A percentile compares a stretch with the other conserved stretches of the same genome.
Evolutionary conservation across 208 protist species (phyloP).

Genomic region (Leishmania braziliensis): DNA sequence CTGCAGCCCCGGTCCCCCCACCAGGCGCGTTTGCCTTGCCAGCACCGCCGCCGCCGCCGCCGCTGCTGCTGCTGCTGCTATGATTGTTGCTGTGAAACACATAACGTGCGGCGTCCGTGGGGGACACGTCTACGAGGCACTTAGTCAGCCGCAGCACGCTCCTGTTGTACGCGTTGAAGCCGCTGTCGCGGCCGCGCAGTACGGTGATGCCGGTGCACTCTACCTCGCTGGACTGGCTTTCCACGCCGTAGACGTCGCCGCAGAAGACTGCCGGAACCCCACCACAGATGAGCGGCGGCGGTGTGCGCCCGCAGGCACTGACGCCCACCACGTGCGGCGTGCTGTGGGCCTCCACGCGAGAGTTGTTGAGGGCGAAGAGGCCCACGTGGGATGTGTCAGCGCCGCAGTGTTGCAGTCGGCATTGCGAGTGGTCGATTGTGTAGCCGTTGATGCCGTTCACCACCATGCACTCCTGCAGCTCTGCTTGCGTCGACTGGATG

Average conservation of each 20-base stretch:
- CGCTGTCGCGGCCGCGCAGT: constrained; percentile 50
- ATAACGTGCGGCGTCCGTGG: constrained; percentile 18
- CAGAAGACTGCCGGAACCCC: constrained; percentile 47
- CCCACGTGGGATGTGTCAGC: constrained; percentile 64
- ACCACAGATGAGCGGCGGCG: constrained; percentile 40
- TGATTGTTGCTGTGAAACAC: constrained; percentile 11
- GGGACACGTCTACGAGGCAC: constrained; percentile 55
- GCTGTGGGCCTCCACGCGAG: constrained; percentile 26
- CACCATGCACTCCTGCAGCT: constrained; percentile 52
- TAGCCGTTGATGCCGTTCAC: constrained; percentile 72
- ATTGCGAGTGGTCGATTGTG: constrained; percentile 54
- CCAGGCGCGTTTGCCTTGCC: not conserved
- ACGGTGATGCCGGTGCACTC: constrained; percentile 52
- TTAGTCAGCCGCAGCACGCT: constrained; percentile 32
- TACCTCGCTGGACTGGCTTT: constrained; percentile 52
- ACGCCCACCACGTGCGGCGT: constrained; percentile 51
- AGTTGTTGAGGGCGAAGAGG: constrained; percentile 61
- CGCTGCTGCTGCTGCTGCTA: not conserved
- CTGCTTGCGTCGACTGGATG: constrained; percentile 39
- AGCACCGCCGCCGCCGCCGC: not conserved
- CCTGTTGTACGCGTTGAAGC: constrained; percentile 63
- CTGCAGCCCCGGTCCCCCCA: not conserved
- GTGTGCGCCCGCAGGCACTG: constrained; percentile 20
- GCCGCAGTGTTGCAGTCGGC: constrained; percentile 49
- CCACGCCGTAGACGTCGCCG: constrained; percentile 62